Percentiles rank a stretch among this genome's conserved stretches.
Conservation (phyloP, 768 basidiomycete genomes). For the Chlorophyllum brunneum region DNA sequence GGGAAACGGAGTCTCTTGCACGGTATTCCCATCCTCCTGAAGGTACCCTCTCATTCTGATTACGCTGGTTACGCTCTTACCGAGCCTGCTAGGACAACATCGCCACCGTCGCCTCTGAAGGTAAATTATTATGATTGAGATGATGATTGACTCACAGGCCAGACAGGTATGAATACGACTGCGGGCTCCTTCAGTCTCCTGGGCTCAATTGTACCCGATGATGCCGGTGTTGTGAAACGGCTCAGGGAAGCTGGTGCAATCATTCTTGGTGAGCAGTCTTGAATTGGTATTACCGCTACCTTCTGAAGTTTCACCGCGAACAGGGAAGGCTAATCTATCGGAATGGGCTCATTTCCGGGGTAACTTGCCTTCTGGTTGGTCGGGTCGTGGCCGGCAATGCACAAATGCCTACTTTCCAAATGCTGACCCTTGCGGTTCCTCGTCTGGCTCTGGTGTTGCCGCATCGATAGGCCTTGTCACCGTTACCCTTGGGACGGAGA, state of each 20-base stretch:
- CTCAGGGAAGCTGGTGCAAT: constrained; percentile 41
- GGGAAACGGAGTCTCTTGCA: constrained; percentile 48
- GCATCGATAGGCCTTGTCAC: constrained; percentile 49
- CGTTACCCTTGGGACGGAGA: constrained; percentile 46
- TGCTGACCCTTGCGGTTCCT: constrained; percentile 54
- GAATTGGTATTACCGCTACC: not conserved
- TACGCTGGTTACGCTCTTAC: not conserved
- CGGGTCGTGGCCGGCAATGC: constrained; percentile 51
- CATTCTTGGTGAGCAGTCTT: constrained; percentile 31
- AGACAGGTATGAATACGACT: constrained; percentile 41
- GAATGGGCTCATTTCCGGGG: constrained; percentile 52
- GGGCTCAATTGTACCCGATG: constrained; percentile 39
- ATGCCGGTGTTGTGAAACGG: constrained; percentile 42
- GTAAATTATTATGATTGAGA: constrained; percentile 17
- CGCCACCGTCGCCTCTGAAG: constrained; percentile 41
- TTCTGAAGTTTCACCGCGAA: not conserved
- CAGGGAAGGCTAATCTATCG: constrained; percentile 54
- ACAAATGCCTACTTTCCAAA: constrained; percentile 47
- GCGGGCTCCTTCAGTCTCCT: constrained; percentile 41
- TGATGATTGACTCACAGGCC: not conserved
- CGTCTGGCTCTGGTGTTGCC: constrained; percentile 54
- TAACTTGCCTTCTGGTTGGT: constrained; percentile 48
- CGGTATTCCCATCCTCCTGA: constrained; percentile 51
- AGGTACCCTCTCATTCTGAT: constrained; percentile 25
- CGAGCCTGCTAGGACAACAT: constrained; percentile 38